phyloP scores from a whole-genome alignment of 345 rosid species.

The Gossypium arboreum region DNA sequence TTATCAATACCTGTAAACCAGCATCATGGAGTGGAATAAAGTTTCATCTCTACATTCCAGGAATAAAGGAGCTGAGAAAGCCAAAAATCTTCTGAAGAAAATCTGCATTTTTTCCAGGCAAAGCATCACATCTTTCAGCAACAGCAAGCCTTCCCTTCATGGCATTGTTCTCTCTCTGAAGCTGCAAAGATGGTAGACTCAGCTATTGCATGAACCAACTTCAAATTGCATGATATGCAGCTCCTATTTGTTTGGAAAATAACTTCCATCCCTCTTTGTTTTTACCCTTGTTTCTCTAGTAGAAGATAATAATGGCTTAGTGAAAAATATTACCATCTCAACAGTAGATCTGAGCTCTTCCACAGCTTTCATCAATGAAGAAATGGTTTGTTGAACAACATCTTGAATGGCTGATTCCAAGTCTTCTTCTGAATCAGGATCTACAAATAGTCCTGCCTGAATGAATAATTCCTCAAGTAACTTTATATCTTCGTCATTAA shows the following conservation, averaged over 20 bases:
- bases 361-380: conserved; percentile 43
- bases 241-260: neutral
- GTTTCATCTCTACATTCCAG: neutral
- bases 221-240: neutral
- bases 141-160: conserved; percentile 36
- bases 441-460: conserved; percentile 43
- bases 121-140: conserved; percentile 20
- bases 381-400: conserved; percentile 36
- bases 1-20: conserved; percentile 15
- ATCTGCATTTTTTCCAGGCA: conserved; percentile 10
- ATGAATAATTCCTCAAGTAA: conserved; percentile 63
- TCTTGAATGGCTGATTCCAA: conserved; percentile 44
- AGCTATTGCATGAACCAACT: conserved; percentile 6
- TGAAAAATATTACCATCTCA: conserved; percentile 42
- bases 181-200: conserved; percentile 34
- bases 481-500: conserved; percentile 52
- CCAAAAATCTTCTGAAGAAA: conserved; percentile 17
- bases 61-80: neutral
- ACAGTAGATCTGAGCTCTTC: conserved; percentile 43
- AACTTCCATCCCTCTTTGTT: neutral
- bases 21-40: neutral
- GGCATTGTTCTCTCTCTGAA: conserved; percentile 40
- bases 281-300: neutral
- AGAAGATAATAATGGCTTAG: neutral
- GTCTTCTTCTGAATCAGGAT: conserved; percentile 42